These are phyloP conservation scores for Neophaeococcomyces mojaviensis DNA, from an alignment of 2,329 filamentous ascomycete genomes.

Conservation along the genomic window DNA sequence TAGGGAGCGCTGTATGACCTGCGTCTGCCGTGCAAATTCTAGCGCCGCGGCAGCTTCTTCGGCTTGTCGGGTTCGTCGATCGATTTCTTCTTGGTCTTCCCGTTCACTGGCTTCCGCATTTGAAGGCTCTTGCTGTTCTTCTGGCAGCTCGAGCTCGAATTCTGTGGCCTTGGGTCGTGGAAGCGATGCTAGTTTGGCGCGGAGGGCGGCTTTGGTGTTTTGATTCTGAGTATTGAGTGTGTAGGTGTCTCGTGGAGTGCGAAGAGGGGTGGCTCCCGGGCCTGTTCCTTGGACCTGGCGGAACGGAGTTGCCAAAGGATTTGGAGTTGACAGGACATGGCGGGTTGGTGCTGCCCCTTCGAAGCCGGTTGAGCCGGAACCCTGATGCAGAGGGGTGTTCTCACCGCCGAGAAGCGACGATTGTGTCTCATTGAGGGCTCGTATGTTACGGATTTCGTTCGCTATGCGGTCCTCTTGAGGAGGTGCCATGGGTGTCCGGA, in stretches of 20 bases:
- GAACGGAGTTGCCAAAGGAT: conserved; percentile 87
- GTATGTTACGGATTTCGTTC: conserved; percentile 92
- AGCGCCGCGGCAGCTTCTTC: conserved; percentile 57
- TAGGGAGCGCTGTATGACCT: conserved; percentile 79
- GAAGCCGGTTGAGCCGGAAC: conserved; percentile 75
- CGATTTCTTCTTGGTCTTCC: conserved; percentile 66
- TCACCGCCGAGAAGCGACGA: conserved; percentile 90
- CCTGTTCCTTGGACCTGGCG: conserved; percentile 58
- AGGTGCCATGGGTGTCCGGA: conserved; percentile 83
- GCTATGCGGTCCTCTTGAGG: conserved; percentile 92
- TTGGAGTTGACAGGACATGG: conserved; percentile 81
- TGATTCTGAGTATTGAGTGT: conserved; percentile 73
- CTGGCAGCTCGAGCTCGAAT: conserved; percentile 78
- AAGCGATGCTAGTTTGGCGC: conserved; percentile 59
- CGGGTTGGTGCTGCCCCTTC: conserved; percentile 74
- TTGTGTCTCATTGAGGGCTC: conserved; percentile 84
- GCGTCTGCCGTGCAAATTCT: conserved; percentile 76
- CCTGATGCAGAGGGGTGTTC: conserved; percentile 81
- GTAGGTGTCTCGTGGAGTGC: conserved; percentile 82
- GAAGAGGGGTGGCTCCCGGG: conserved; percentile 72
- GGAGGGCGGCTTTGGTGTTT: conserved; percentile 60
- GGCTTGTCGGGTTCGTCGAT: conserved; percentile 57
- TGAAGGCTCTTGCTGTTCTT: conserved; percentile 64
- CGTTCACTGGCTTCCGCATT: conserved; percentile 36
- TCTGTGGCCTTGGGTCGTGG: conserved; percentile 90